phyloP scores from a whole-genome alignment of 2,329 filamentous ascomycete species.

The Ophiognomonia clavigignenti-juglandacearum region DNA sequence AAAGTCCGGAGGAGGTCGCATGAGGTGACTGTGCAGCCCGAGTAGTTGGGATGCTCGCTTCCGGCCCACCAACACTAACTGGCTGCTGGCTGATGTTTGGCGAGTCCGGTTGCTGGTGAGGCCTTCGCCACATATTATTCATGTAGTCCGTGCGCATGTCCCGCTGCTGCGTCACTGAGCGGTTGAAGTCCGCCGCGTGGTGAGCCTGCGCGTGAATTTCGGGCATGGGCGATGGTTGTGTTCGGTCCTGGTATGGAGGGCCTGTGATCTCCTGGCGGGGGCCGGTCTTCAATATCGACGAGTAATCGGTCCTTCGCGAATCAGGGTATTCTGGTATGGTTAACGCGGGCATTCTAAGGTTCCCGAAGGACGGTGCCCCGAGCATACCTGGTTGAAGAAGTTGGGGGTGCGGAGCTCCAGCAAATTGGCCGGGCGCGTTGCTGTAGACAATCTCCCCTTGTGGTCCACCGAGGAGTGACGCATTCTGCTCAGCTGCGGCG shows the following conservation, averaged over 20 bases:
- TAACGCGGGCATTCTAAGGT: constrained; percentile 76
- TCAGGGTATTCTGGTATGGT: constrained; percentile 76
- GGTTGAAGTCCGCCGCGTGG: constrained; percentile 88
- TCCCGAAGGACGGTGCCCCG: constrained; percentile 52
- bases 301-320: constrained; percentile 74
- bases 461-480: constrained; percentile 58
- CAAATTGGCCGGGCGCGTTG: constrained; percentile 63
- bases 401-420: constrained; percentile 62
- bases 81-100: constrained; percentile 40
- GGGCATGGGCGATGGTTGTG: constrained; percentile 66
- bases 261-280: constrained; percentile 88
- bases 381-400: constrained; percentile 70
- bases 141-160: constrained; percentile 75
- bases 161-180: constrained; percentile 74
- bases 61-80: constrained; percentile 31
- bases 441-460: constrained; percentile 88
- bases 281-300: constrained; percentile 68
- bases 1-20: constrained; percentile 44
- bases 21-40: constrained; percentile 56
- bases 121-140: constrained; percentile 74
- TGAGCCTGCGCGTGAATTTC: constrained; percentile 84
- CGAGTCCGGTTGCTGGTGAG: constrained; percentile 68
- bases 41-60: constrained; percentile 42
- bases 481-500: constrained; percentile 59
- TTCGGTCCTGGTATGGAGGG: constrained; percentile 81